Base-by-base conservation (phyloP, 2,329 filamentous ascomycete genomes). In the Orbilia blumenaviensis region DNA sequence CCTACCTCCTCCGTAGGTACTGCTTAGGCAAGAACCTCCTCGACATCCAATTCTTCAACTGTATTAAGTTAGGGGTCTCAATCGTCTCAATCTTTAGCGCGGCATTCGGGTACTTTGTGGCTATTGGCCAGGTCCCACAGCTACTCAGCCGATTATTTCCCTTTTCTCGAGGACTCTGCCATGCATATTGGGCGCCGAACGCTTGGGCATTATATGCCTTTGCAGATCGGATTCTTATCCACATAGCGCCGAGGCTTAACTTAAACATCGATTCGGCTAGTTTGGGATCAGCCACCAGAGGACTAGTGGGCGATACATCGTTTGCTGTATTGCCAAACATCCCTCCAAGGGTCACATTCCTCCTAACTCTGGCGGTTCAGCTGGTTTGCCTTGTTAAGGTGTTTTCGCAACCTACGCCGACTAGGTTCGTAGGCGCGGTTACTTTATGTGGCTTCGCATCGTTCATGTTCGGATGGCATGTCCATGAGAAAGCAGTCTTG, bases 151-250 rank as follows among this genome's bases (percentile, higher is more conserved):
- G 95, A 36, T 85, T 99, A 7, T 99, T 99, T 80, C 95, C 95
- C 0, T 99, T 99, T 82, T 93, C 93, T 0, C 87, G 95, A 74
- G 95, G 95, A 0, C 85, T 99, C 3, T 98, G 94, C 82, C 95
- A 99, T 84, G 95, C 95, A 0, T 99, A 99, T 83, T 99, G 95
- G 95, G 95, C 95, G 10, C 94, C 95, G 0, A 99, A 99, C 79
- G 85, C 97, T 0, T 99, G 95, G 95, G 94, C 95, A 0, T 88
- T 98, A 82, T 99, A 99, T 83, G 97, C 95, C 0, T 97, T 98
- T 82, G 85, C 87, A 1, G 95, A 99, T 81, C 88, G 95, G 63
- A 84, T 93, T 6, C 82, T 99, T 79, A 97, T 99, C 74, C 88
- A 89, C 80, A 92, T 94, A 80, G 94, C 94, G 7, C 94, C 95